Evolutionary conservation across 2,329 filamentous ascomycete species (phyloP).

Genomic region (Diplodia corticola): DNA sequence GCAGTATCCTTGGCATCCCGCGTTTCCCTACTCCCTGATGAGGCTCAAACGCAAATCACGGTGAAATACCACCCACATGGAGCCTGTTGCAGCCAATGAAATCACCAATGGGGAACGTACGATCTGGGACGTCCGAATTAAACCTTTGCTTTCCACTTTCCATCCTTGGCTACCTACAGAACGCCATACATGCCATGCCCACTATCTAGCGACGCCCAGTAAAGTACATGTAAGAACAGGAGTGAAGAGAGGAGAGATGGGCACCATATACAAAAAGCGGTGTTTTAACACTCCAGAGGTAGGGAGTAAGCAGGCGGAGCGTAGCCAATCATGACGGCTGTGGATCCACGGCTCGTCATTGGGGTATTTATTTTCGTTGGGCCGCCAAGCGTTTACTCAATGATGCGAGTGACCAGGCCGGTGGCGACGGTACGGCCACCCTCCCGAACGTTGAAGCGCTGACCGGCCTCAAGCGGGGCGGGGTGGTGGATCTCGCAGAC

Average conservation of each 20-base stretch:
- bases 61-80: neutral
- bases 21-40: too few relatives aligned
- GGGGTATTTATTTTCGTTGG: slow-evolving; percentile 6
- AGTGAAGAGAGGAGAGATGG: slow-evolving; percentile 19
- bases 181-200: slow-evolving; percentile 22
- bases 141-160: slow-evolving; percentile 11
- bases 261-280: slow-evolving; percentile 8
- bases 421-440: slow-evolving; percentile 66
- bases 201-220: slow-evolving; percentile 21
- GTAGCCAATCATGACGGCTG: neutral
- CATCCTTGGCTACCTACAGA: slow-evolving; percentile 15
- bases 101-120: neutral
- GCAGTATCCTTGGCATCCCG: too few relatives aligned
- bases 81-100: neutral
- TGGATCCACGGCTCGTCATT: slow-evolving; percentile 1
- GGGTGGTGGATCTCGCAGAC: slow-evolving; percentile 80
- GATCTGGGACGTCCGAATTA: neutral
- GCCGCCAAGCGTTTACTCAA: slow-evolving; percentile 31
- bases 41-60: too few relatives aligned
- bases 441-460: slow-evolving; percentile 98
- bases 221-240: slow-evolving; percentile 20
- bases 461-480: slow-evolving; percentile 83
- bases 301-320: slow-evolving; percentile 5
- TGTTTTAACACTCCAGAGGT: slow-evolving; percentile 8
- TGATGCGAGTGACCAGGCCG: slow-evolving; percentile 41